phyloP scores from a whole-genome alignment of 805 yeast genomes.

The Saturnispora besseyi region DNA sequence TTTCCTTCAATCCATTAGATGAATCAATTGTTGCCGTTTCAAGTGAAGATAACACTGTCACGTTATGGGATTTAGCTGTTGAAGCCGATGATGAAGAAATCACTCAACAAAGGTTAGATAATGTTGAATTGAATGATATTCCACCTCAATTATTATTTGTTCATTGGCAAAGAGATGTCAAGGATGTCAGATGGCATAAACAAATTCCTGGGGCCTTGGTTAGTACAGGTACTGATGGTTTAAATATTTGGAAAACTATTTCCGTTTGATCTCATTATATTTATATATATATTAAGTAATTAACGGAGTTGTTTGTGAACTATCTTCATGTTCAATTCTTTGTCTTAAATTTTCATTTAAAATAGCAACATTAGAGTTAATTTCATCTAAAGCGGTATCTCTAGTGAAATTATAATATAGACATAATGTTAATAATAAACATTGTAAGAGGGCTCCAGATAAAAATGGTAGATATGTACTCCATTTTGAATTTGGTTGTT shows the following conservation, averaged over 20 bases:
- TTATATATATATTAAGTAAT: neutral
- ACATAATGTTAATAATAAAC: constrained; percentile 53
- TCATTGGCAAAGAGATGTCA: constrained; percentile 97
- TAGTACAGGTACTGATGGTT: constrained; percentile 92
- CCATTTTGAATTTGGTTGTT: constrained; percentile 75
- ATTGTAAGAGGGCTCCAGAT: constrained; percentile 62
- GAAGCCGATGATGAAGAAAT: constrained; percentile 98
- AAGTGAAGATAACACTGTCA: constrained; percentile 93
- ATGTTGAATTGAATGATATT: constrained; percentile 73
- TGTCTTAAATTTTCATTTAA: constrained; percentile 9
- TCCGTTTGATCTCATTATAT: constrained; percentile 48
- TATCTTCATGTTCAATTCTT: constrained; percentile 1
- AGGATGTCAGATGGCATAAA: constrained; percentile 96
- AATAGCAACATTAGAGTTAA: constrained; percentile 15
- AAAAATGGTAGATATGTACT: constrained; percentile 78
- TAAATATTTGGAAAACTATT: constrained; percentile 93
- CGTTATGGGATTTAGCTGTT: constrained; percentile 96
- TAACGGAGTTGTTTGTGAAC: constrained; percentile 1
- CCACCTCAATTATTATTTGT: constrained; percentile 95
- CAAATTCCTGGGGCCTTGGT: constrained; percentile 95
- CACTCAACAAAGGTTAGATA: constrained; percentile 70
- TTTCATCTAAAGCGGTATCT: constrained; percentile 17
- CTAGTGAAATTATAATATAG: constrained; percentile 34
- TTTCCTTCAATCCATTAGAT: constrained; percentile 89
- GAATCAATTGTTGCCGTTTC: constrained; percentile 94